Conservation (phyloP, 1,284 basidiomycete genomes). For the Chalciporus piperatoides region DNA sequence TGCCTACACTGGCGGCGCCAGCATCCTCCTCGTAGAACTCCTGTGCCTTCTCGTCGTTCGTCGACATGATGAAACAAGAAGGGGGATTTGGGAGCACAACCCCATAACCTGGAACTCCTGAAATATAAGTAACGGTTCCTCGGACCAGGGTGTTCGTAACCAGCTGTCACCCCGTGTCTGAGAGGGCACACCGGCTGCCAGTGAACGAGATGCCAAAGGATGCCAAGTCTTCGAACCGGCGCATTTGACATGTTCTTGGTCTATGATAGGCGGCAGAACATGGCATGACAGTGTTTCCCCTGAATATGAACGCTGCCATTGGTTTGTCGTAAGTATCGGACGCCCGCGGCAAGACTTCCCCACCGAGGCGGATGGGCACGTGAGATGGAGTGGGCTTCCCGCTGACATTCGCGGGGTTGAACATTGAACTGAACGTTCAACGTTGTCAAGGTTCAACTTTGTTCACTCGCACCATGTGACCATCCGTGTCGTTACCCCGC, state of each 20-base stretch:
- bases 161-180: slow-evolving; percentile 2
- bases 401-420: no score
- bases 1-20: not conserved
- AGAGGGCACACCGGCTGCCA: no score
- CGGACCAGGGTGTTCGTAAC: not conserved
- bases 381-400: no score
- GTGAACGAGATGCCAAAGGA: no score
- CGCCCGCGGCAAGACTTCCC: slow-evolving; percentile 1
- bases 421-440: no score
- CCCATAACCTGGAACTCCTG: no score
- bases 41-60: slow-evolving; percentile 16
- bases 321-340: slow-evolving; percentile 5
- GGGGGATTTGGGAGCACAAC: not conserved
- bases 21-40: slow-evolving; percentile 8
- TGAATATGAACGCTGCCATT: not conserved
- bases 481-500: no score
- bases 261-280: not conserved
- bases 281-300: not conserved
- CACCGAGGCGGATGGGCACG: no score
- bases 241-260: not conserved
- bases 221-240: not conserved
- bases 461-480: no score
- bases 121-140: slow-evolving; percentile 6
- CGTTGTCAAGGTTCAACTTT: no score
- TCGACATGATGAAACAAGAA: slow-evolving; percentile 16